phyloP scores from a whole-genome alignment of 192 early-diverging fungal species.

The Ambispora gerdemannii region DNA sequence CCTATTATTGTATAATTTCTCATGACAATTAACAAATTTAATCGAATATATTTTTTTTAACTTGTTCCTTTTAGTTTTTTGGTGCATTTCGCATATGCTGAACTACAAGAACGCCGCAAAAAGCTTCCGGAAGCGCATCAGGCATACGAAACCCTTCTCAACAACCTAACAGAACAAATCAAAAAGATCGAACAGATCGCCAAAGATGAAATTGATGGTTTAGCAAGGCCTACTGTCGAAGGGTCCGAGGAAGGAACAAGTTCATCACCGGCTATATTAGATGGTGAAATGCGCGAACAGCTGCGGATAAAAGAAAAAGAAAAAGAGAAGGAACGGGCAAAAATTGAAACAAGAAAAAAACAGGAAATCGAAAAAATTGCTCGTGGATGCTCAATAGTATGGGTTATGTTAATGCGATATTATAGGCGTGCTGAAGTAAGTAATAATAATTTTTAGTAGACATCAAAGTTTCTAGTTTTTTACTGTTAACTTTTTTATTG shows the following conservation, averaged over 20 bases:
- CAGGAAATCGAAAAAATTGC: constrained; percentile 55
- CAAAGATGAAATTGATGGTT: constrained; percentile 44
- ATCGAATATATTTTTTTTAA: neutral
- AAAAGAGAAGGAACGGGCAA: constrained; percentile 53
- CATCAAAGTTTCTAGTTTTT: too few species aligned
- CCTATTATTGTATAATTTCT: constrained; percentile 15
- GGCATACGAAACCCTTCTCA: constrained; percentile 53
- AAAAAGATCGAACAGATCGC: constrained; percentile 45
- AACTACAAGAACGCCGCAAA: constrained; percentile 63
- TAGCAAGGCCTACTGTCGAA: constrained; percentile 41
- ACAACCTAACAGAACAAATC: constrained; percentile 41
- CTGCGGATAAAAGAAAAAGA: constrained; percentile 55
- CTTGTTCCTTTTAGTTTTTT: constrained; percentile 47
- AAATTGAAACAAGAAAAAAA: constrained; percentile 56
- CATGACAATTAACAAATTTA: neutral
- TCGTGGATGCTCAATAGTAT: constrained; percentile 62
- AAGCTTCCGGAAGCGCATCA: constrained; percentile 48
- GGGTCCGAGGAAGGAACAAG: constrained; percentile 42
- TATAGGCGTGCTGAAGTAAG: constrained; percentile 71
- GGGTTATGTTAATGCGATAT: constrained; percentile 88
- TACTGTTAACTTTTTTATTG: too few species aligned
- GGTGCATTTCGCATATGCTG: constrained; percentile 71
- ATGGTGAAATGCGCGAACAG: constrained; percentile 56
- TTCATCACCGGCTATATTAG: constrained; percentile 39
- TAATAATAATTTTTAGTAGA: too few species aligned